Evolutionary conservation across 805 yeast species (phyloP).

Genomic region (Osmozyma mogii): DNA sequence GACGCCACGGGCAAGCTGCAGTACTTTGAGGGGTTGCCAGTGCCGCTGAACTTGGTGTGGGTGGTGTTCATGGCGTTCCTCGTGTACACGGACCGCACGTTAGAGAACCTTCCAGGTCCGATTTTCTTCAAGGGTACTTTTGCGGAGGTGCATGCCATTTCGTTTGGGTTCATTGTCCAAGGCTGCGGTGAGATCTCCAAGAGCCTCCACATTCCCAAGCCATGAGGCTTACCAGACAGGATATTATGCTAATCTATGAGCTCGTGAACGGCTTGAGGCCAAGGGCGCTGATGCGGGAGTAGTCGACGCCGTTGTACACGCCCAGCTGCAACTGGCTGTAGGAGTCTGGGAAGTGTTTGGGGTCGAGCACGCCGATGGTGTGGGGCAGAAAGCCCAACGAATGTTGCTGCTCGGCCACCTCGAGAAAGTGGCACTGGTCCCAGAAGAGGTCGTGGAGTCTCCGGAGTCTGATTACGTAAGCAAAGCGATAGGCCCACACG

Average conservation of each 20-base stretch:
- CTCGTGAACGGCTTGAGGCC: not conserved
- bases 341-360: constrained; percentile 23
- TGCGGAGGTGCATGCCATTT: constrained; percentile 70
- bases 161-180: constrained; percentile 57
- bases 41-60: constrained; percentile 76
- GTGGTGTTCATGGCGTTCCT: constrained; percentile 67
- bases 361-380: constrained; percentile 32
- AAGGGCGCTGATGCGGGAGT: constrained; percentile 1
- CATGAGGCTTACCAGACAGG: constrained; percentile 26
- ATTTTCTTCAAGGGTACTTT: constrained; percentile 43
- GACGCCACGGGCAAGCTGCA: constrained; percentile 80
- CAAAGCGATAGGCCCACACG: constrained; percentile 12
- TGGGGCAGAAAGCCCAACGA: constrained; percentile 16
- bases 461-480: constrained; percentile 17
- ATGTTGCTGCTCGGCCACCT: constrained; percentile 26
- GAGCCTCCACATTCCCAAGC: constrained; percentile 85
- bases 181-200: constrained; percentile 92
- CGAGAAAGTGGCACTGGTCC: constrained; percentile 24
- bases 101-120: constrained; percentile 61
- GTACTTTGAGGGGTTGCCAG: constrained; percentile 94
- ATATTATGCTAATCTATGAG: no score
- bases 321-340: constrained; percentile 24
- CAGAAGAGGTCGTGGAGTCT: constrained; percentile 28
- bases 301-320: constrained; percentile 15
- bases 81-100: constrained; percentile 44